phyloP scores from a whole-genome alignment of 176 grass and related monocot genomes.

The Luzula sylvatica region DNA sequence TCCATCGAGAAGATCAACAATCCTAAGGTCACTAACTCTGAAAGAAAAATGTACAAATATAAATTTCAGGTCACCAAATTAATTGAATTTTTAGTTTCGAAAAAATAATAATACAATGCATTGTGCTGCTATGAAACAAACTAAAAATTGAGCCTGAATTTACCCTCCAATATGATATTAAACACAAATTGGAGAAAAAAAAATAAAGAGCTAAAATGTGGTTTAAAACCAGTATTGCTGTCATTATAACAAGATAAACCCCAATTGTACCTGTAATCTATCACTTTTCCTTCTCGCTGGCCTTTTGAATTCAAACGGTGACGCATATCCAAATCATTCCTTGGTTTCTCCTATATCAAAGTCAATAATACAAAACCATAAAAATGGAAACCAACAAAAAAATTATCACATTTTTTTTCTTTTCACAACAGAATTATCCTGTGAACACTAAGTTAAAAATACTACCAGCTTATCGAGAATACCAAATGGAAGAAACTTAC shows the following conservation, averaged over 20 bases:
- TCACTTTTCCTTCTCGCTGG: conserved; percentile 87
- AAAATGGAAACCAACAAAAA: not conserved
- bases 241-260: not conserved
- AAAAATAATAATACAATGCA: too few relatives aligned
- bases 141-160: not conserved
- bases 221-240: not conserved
- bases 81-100: not conserved
- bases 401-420: not conserved
- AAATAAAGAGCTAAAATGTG: not conserved
- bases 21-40: conserved; percentile 91
- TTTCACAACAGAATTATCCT: not conserved
- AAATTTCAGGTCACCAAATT: not conserved
- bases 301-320: conserved; percentile 89
- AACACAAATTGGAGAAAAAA: not conserved
- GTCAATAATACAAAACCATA: not conserved
- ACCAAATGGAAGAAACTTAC: conserved; percentile 30
- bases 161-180: not conserved
- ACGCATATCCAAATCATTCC: conserved; percentile 85
- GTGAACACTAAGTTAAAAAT: not conserved
- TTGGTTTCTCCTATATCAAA: conserved; percentile 82
- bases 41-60: conserved; percentile 20
- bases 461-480: not conserved
- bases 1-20: conserved; percentile 85
- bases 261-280: conserved; percentile 73
- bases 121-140: not conserved